A percentile compares a stretch with the other conserved stretches of the same genome.
Evolutionary conservation across 2,329 filamentous ascomycete species (phyloP).

Genomic region (Coniosporium tulheliwenetii): DNA sequence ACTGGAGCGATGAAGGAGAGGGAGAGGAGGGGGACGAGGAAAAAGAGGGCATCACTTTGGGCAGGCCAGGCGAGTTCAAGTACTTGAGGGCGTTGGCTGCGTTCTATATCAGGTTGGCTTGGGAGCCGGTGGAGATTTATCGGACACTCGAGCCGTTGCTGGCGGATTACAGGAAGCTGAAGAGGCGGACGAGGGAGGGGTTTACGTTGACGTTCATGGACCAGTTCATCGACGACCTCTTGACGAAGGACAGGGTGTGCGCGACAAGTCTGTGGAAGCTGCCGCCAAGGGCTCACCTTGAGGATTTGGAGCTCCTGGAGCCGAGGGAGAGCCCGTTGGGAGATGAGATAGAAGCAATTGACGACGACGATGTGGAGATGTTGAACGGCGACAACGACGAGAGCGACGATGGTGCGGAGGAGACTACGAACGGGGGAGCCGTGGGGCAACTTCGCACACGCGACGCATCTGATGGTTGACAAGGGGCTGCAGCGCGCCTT

Average conservation of each 20-base stretch:
- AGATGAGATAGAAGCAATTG: conserved; percentile 54
- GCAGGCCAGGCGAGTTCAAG: conserved; percentile 34
- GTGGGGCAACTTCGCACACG: no score
- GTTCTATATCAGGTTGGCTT: conserved; percentile 86
- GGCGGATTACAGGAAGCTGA: conserved; percentile 69
- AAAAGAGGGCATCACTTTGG: conserved; percentile 10
- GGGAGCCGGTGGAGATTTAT: conserved; percentile 70
- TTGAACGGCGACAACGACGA: conserved; percentile 6
- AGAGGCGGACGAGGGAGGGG: conserved; percentile 57
- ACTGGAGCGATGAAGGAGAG: conserved; percentile 58
- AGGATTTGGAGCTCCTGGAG: conserved; percentile 80
- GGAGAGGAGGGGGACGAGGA: conserved; percentile 60
- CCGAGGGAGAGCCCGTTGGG: conserved; percentile 71
- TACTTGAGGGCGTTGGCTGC: conserved; percentile 80
- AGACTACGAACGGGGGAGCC: no score
- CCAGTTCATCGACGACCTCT: conserved; percentile 81
- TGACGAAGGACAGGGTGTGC: conserved; percentile 80
- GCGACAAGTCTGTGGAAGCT: conserved; percentile 88
- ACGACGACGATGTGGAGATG: conserved; percentile 40
- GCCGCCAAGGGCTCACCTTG: conserved; percentile 63
- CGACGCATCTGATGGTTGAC: no score
- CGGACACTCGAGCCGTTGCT: conserved; percentile 66
- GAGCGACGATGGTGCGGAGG: no score
- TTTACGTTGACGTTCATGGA: conserved; percentile 71
- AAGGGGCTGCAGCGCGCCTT: no score